Evolutionary conservation across 305 asterid genomes (phyloP), one percentile per base, ranked within the genome.

Genomic region (Solanum hybrid): DNA sequence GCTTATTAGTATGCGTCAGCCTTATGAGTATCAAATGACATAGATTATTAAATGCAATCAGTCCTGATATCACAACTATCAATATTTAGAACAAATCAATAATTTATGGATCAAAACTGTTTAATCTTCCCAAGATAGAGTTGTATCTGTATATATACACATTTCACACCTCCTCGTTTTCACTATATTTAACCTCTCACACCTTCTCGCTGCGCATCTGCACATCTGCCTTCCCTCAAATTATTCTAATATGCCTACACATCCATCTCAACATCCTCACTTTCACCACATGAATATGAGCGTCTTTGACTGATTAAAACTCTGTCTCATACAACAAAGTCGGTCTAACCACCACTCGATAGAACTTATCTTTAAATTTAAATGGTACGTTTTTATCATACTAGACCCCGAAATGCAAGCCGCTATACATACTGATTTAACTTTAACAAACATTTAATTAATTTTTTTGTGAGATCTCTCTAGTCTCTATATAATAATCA

Each of bases 151-250:
- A 45, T 45, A 14, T 45, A 45, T 0, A 45, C 61, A 45, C 61
- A 45, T 14, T 45, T 45, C 61, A 45, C 0, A 45, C 61, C 61
- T 45, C 61, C 61, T 45, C 61, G 20, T 45, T 13, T 5, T 1
- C 61, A 45, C 20, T 45, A 14, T 45, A 45, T 14, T 45, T 45
- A 45, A 45, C 20, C 61, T 45, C 61, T 45, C 22, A 45, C 61
- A 14, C 3, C 22, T 14, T 0, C 0, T 45, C 3, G 7, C 1
- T 14, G 3, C 0, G 20, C 7, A 45, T 45, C 1, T 0, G 61
- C 3, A 45, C 61, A 45, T 2, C 5, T 45, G 20, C 61, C 61
- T 45, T 45, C 20, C 7, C 20, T 14, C 7, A 45, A 45, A 2
- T 45, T 45, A 45, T 45, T 3, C 22, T 45, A 15, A 45, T 14